Conservation (phyloP, 2,329 filamentous ascomycete species). For the Penicillium fuscoglaucum region DNA sequence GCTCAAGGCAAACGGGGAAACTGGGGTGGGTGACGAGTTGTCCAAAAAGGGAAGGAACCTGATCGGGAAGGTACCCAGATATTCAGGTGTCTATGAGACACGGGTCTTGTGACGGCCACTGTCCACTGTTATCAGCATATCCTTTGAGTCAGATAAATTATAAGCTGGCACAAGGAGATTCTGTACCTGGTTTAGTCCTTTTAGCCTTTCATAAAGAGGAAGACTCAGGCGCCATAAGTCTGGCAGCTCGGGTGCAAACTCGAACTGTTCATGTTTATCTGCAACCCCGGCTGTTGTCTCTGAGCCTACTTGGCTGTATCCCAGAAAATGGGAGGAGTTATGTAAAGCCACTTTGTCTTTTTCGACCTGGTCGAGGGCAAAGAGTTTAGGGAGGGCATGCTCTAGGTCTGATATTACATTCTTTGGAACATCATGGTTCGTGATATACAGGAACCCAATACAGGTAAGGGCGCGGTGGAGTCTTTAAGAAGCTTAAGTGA, state of each 20-base stretch:
- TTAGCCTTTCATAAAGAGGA: not conserved
- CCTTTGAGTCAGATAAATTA: not conserved
- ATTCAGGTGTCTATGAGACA: not conserved
- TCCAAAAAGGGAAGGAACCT: too few relatives aligned
- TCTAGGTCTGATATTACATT: constrained; percentile 21
- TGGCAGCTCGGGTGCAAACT: not conserved
- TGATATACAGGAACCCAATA: constrained; percentile 31
- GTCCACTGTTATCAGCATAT: not conserved
- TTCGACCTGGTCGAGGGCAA: not conserved
- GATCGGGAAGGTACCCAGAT: too few relatives aligned
- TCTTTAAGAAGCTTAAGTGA: constrained; percentile 18
- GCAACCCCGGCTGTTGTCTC: not conserved
- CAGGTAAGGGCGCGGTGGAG: constrained; percentile 20
- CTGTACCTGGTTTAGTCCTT: not conserved
- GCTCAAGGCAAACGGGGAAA: too few relatives aligned
- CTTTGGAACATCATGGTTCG: constrained; percentile 24
- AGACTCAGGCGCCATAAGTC: not conserved
- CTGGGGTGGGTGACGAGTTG: not conserved
- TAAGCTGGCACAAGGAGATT: too few relatives aligned
- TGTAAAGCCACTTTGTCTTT: not conserved
- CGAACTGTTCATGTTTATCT: not conserved
- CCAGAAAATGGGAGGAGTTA: not conserved
- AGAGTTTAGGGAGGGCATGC: not conserved
- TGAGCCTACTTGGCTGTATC: constrained; percentile 1
- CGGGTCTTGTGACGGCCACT: not conserved